Conservation (phyloP, 352 stramenopile species). For the Phytopythium oedochilum region DNA sequence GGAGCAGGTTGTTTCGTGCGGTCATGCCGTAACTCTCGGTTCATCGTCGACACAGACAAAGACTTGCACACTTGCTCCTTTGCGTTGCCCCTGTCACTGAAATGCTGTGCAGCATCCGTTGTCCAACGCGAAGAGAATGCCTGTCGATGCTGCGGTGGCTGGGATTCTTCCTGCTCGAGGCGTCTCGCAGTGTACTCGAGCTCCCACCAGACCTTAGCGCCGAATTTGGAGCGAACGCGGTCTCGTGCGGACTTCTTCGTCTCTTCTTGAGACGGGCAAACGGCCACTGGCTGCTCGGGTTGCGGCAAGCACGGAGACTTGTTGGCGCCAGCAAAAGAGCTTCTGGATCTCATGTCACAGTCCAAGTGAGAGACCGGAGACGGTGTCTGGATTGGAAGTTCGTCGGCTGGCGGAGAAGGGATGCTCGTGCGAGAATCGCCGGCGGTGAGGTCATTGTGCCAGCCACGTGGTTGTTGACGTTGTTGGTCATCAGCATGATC, state of each 20-base stretch:
- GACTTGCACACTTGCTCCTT: background rate
- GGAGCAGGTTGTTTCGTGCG: background rate
- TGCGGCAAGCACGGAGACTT: background rate
- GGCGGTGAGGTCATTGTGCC: too few species aligned
- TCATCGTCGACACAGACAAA: background rate
- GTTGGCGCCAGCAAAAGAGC: background rate
- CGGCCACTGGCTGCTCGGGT: background rate
- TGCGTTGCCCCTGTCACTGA: too few species aligned
- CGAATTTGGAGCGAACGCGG: constrained; percentile 28
- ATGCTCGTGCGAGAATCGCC: too few species aligned
- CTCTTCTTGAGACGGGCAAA: background rate
- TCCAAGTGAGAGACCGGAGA: too few species aligned
- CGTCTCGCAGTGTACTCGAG: constrained; percentile 45
- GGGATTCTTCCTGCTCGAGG: constrained; percentile 18
- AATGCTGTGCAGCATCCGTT: background rate
- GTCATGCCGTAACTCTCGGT: background rate
- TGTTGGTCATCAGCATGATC: background rate
- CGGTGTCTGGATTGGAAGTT: too few species aligned
- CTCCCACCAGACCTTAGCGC: constrained; percentile 60
- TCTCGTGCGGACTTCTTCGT: constrained; percentile 2
- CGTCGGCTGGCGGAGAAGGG: too few species aligned
- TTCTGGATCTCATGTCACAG: too few species aligned
- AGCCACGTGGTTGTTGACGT: background rate
- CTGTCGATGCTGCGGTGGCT: background rate
- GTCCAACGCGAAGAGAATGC: background rate